Evolutionary conservation across 2,329 filamentous ascomycete genomes (phyloP).

Genomic region (Lachnellula suecica): DNA sequence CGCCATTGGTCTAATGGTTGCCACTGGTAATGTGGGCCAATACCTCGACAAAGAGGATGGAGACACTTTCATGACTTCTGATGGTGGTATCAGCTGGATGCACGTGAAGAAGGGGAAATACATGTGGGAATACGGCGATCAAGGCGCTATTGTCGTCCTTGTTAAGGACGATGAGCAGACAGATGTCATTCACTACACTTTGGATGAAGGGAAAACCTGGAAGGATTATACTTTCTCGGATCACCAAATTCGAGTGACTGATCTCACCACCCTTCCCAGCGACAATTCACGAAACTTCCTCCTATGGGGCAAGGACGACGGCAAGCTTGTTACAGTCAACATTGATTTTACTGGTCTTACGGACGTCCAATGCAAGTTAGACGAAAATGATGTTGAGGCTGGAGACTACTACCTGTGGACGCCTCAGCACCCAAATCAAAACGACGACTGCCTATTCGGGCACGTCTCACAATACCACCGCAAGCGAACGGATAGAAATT

Average conservation of each 20-base stretch:
- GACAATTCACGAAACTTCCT: constrained; percentile 91
- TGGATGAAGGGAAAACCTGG: constrained; percentile 83
- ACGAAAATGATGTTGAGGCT: constrained; percentile 58
- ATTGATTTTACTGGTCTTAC: constrained; percentile 85
- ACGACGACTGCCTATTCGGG: constrained; percentile 86
- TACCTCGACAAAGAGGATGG: constrained; percentile 48
- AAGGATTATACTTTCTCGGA: constrained; percentile 70
- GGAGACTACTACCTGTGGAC: constrained; percentile 85
- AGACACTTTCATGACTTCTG: constrained; percentile 86
- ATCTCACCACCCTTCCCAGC: constrained; percentile 85
- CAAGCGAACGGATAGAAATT: constrained; percentile 76
- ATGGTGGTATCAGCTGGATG: constrained; percentile 89
- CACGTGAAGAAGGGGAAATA: constrained; percentile 84
- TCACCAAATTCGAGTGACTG: constrained; percentile 68
- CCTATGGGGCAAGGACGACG: constrained; percentile 70
- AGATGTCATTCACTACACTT: constrained; percentile 70
- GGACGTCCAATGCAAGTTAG: constrained; percentile 68
- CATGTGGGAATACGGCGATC: constrained; percentile 94
- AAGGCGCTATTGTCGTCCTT: constrained; percentile 88
- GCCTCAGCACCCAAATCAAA: constrained; percentile 76
- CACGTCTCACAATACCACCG: constrained; percentile 87
- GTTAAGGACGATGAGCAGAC: constrained; percentile 70
- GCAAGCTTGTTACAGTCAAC: constrained; percentile 71
- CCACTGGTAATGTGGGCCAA: constrained; percentile 84
- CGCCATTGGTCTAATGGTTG: constrained; percentile 89